Evolutionary conservation across 2,329 filamentous ascomycete species (phyloP).

Genomic region (Whalleya microplaca): DNA sequence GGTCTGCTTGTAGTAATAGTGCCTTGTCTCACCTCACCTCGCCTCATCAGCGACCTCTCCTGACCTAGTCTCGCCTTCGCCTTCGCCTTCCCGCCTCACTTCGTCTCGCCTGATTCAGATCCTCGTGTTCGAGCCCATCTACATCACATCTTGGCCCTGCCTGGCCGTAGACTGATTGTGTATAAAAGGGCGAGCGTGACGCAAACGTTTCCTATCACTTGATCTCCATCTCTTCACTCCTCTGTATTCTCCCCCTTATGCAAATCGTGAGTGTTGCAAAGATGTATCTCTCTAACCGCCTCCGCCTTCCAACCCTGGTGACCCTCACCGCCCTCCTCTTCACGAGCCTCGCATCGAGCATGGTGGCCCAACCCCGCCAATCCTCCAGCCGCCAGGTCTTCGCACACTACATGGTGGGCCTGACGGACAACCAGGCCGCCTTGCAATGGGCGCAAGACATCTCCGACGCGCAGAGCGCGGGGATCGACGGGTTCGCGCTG

Average conservation of each 20-base stretch:
- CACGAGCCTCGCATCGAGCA: conserved; percentile 13
- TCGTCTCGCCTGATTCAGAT: background rate
- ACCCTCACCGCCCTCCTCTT: conserved; percentile 19
- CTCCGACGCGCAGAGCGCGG: conserved; percentile 29
- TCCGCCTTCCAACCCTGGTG: conserved; percentile 1
- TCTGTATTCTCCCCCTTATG: background rate
- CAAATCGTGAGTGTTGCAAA: background rate
- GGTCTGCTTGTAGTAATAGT: background rate
- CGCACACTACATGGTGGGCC: conserved; percentile 36
- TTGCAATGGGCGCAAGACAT: conserved; percentile 35
- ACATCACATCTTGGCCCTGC: background rate
- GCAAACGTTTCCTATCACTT: background rate
- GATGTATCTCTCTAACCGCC: conserved; percentile 19
- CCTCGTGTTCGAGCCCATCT: background rate
- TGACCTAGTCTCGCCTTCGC: background rate
- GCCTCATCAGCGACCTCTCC: background rate
- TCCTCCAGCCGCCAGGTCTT: conserved; percentile 26
- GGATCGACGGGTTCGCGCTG: conserved; percentile 36
- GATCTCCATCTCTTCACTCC: background rate
- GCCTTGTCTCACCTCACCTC: background rate
- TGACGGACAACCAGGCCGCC: conserved; percentile 31
- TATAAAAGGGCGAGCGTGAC: background rate
- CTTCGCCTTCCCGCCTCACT: background rate
- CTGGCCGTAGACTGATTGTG: background rate
- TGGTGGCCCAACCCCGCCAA: conserved; percentile 15